phyloP scores from a whole-genome alignment of 345 rosid genomes.

The Bruguiera parviflora region DNA sequence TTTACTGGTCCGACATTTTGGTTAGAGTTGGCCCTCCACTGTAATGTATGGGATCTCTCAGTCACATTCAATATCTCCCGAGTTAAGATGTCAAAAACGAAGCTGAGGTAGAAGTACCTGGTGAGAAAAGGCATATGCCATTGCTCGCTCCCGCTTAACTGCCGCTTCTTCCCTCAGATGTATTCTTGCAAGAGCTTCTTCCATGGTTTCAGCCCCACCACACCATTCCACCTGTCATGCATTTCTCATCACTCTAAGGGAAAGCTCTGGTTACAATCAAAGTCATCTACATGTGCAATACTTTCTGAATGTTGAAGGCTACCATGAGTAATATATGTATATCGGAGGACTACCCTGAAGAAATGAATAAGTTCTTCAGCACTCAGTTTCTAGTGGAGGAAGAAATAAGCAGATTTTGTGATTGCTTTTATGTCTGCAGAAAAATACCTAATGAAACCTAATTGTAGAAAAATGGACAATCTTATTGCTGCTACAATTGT shows the following conservation, averaged over 20 bases:
- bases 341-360: not conserved
- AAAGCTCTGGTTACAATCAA: not conserved
- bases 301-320: no score
- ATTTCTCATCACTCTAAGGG: conserved; percentile 1
- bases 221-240: conserved; percentile 84
- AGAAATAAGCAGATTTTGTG: not conserved
- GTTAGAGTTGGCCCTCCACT: conserved; percentile 83
- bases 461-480: not conserved
- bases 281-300: no score
- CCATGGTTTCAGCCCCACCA: conserved; percentile 74
- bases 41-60: conserved; percentile 18
- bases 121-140: conserved; percentile 97
- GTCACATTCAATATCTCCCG: conserved; percentile 3
- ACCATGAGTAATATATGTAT: not conserved
- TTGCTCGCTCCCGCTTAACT: conserved; percentile 80
- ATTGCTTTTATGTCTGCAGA: not conserved
- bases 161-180: conserved; percentile 85
- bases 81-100: conserved; percentile 10
- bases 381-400: not conserved
- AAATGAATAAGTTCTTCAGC: not conserved
- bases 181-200: conserved; percentile 64
- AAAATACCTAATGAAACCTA: not conserved
- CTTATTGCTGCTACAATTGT: not conserved
- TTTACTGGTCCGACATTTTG: conserved; percentile 39
- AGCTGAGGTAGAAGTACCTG: conserved; percentile 48